phyloP scores from a whole-genome alignment of 306 rosid species.

The Rosa multiflora region DNA sequence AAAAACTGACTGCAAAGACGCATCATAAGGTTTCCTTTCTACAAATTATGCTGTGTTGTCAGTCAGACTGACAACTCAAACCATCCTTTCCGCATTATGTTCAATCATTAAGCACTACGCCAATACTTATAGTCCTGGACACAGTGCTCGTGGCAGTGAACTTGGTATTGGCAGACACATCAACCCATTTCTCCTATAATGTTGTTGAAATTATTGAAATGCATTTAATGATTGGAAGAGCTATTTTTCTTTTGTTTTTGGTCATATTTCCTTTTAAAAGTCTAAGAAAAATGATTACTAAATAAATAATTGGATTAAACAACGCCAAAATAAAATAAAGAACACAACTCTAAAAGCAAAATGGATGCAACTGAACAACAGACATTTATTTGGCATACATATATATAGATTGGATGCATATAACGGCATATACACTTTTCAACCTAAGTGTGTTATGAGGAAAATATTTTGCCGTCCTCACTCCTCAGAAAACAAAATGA shows the following conservation, averaged over 20 bases:
- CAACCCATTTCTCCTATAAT: neutral
- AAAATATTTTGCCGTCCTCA: too few species aligned
- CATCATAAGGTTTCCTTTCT: neutral
- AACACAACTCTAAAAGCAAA: too few species aligned
- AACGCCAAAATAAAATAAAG: too few species aligned
- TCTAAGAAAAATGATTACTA: too few species aligned
- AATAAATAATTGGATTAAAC: too few species aligned
- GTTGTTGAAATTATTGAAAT: neutral
- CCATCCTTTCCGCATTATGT: neutral
- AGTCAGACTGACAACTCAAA: neutral
- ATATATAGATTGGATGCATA: too few species aligned
- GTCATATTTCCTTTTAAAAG: neutral
- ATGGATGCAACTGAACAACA: neutral
- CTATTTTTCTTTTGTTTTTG: neutral
- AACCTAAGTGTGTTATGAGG: too few species aligned
- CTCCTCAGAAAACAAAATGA: too few species aligned
- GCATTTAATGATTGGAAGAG: neutral
- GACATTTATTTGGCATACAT: too few species aligned
- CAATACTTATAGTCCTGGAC: neutral
- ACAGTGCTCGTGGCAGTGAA: neutral
- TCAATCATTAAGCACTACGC: neutral
- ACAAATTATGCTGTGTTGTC: neutral
- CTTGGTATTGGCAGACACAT: neutral
- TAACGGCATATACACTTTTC: too few species aligned
- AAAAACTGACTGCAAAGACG: too few species aligned